Evolutionary conservation across 108 stramenopile species (phyloP).

Genomic region (Phaeodactylum tricornutum): DNA sequence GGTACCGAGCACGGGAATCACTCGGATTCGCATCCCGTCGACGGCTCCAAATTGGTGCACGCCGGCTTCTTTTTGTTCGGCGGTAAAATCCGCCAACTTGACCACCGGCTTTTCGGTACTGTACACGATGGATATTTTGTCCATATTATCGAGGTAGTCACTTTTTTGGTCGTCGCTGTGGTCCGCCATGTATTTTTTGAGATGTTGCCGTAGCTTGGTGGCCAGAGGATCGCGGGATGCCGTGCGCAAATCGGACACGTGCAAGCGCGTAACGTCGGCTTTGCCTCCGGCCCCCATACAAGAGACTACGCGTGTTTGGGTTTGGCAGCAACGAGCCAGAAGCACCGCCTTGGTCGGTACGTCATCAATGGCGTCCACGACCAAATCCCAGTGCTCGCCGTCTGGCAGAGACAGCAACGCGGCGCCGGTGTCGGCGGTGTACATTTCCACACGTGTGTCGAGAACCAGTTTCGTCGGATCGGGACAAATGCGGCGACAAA

Average conservation of each 20-base stretch:
- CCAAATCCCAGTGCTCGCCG: constrained; percentile 59
- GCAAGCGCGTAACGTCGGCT: constrained; percentile 88
- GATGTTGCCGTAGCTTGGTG: constrained; percentile 66
- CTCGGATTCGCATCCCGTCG: constrained; percentile 91
- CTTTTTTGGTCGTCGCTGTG: constrained; percentile 1
- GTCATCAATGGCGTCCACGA: constrained; percentile 99
- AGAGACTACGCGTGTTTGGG: constrained; percentile 69
- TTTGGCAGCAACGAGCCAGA: constrained; percentile 59
- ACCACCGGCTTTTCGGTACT: constrained; percentile 88
- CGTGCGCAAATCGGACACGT: constrained; percentile 79
- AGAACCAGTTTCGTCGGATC: constrained; percentile 27
- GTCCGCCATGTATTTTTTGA: constrained; percentile 46
- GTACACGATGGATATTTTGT: constrained; percentile 71
- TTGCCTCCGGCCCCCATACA: constrained; percentile 98
- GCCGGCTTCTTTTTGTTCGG: constrained; percentile 76
- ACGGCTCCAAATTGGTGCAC: constrained; percentile 87
- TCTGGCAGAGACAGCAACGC: constrained; percentile 31
- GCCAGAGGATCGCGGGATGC: constrained; percentile 87
- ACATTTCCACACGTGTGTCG: constrained; percentile 63
- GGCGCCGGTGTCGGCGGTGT: constrained; percentile 53
- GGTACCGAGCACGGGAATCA: constrained; percentile 94
- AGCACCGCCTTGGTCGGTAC: constrained; percentile 93
- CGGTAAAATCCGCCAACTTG: constrained; percentile 81
- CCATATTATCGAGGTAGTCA: constrained; percentile 41
- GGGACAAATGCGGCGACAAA: constrained; percentile 49